Percentiles rank a stretch among this genome's conserved stretches.
These are phyloP conservation scores for Trypanosoma boissoni DNA, from an alignment of 208 protist species.

Conservation along the genomic window DNA sequence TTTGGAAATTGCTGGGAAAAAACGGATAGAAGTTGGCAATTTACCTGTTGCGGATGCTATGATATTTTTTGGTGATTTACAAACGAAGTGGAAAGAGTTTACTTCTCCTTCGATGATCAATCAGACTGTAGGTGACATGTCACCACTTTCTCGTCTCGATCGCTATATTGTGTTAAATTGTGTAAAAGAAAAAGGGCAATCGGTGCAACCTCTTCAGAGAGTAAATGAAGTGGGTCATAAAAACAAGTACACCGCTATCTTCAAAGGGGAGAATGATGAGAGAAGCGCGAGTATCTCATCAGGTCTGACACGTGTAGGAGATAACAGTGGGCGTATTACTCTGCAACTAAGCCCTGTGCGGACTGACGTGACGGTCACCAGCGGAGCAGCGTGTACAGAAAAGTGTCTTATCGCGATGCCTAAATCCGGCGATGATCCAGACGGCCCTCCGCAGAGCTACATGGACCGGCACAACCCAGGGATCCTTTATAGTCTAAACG, in stretches of 20 bases:
- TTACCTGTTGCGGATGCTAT: neutral
- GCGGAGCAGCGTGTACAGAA: no score
- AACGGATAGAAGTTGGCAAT: constrained; percentile 6
- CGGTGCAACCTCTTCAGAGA: no score
- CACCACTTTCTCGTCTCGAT: constrained; percentile 4
- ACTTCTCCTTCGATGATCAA: neutral
- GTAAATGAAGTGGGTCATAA: no score
- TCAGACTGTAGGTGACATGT: neutral
- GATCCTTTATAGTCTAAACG: constrained; percentile 2
- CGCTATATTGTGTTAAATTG: constrained; percentile 7
- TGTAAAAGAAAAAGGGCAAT: no score
- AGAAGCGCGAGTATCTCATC: neutral
- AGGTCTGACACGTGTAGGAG: neutral
- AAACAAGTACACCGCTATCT: constrained; percentile 8
- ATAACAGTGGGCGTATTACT: constrained; percentile 2
- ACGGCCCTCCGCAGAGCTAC: neutral
- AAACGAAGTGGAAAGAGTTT: neutral
- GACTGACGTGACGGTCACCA: no score
- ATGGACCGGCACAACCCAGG: neutral
- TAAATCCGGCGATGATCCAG: neutral
- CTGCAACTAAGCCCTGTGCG: neutral
- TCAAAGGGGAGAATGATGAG: neutral
- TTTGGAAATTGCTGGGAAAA: constrained; percentile 2
- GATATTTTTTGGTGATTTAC: neutral
- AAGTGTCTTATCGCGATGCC: no score